Evolutionary conservation across 352 stramenopile genomes (phyloP).

Genomic region (Phytopythium helicoides): DNA sequence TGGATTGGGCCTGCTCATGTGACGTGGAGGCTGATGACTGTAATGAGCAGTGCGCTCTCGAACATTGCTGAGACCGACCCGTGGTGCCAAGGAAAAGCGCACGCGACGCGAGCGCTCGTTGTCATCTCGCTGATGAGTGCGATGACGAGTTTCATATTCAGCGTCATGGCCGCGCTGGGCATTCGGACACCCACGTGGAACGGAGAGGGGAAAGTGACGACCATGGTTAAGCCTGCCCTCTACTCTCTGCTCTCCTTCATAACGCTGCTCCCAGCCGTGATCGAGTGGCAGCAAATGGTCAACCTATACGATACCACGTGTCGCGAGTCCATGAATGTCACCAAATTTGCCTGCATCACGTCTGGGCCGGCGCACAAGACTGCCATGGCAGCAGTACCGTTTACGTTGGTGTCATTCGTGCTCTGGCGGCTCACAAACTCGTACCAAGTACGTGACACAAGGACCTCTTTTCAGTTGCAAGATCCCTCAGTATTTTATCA

Average conservation of each 20-base stretch:
- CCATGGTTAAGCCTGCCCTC: slow-evolving; percentile 47
- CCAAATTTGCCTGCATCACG: slow-evolving; percentile 60
- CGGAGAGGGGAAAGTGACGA: slow-evolving; percentile 57
- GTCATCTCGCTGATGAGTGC: slow-evolving; percentile 53
- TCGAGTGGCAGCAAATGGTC: slow-evolving; percentile 61
- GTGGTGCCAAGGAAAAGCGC: slow-evolving; percentile 61
- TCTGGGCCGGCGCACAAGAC: slow-evolving; percentile 30
- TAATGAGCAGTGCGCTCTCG: slow-evolving; percentile 28
- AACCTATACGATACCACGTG: slow-evolving; percentile 43
- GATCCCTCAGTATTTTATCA: neutral
- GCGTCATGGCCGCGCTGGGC: slow-evolving; percentile 44
- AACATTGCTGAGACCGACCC: slow-evolving; percentile 41
- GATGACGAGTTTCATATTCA: slow-evolving; percentile 52
- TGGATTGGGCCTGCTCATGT: neutral
- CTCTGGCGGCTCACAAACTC: slow-evolving; percentile 62
- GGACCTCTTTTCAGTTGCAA: neutral
- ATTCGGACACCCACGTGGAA: slow-evolving; percentile 77
- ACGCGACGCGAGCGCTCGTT: slow-evolving; percentile 38
- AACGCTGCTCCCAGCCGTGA: slow-evolving; percentile 40
- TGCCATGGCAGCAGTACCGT: slow-evolving; percentile 39
- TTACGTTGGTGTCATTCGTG: slow-evolving; percentile 42
- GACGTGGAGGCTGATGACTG: neutral
- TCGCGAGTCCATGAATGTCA: slow-evolving; percentile 34
- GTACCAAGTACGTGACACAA: slow-evolving; percentile 45
- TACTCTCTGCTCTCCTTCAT: slow-evolving; percentile 50